Base-by-base conservation (phyloP, 2,329 filamentous ascomycete species). In the Rutstroemia sp. region DNA sequence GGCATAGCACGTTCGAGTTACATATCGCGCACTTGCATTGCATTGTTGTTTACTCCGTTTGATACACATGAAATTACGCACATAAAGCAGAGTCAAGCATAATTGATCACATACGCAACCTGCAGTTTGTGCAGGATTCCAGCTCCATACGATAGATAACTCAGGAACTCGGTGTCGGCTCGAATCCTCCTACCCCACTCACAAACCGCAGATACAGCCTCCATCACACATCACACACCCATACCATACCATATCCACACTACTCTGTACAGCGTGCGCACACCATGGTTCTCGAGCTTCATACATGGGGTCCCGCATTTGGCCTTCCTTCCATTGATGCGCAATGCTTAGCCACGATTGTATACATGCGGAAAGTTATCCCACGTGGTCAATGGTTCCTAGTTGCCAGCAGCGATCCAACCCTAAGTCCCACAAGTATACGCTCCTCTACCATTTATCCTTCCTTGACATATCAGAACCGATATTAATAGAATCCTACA, bases 271-370 rank as follows among this genome's bases (percentile, higher is more conserved):
- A 34, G 21, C 17, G 19, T 14, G 48, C 7, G 7, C 16, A 10
- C 49, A 49, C 21, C 53, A 74, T 72, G 70, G 66, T 82, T 61
- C 73, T 90, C 49, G 82, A 92, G 73, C 81, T 99, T 58, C 88
- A 96, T 73, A 81, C 96, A 67, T 95, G 92, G 87, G 92, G 92
- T 50, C 86, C 90, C 54, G 92, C 89, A 42, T 95, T 96, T 71
- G 85, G 84, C 42, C 81, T 96, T 46, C 86, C 92, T 14, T 97
- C 94, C 45, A 87, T 97, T 66, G 92, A 97, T 67, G 78, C 92
- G 47, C 89, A 95, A 75, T 97, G 92, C 69, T 82, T 95, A 59
- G 92, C 92, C 27, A 79, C 87, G 45, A 83, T 96, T 63, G 83
- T 88, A 53, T 92, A 92, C 69, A 78, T 95, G 57, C 80, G 82